Evolutionary conservation across 768 basidiomycete genomes (phyloP).

Genomic region (Inosperma sp.): DNA sequence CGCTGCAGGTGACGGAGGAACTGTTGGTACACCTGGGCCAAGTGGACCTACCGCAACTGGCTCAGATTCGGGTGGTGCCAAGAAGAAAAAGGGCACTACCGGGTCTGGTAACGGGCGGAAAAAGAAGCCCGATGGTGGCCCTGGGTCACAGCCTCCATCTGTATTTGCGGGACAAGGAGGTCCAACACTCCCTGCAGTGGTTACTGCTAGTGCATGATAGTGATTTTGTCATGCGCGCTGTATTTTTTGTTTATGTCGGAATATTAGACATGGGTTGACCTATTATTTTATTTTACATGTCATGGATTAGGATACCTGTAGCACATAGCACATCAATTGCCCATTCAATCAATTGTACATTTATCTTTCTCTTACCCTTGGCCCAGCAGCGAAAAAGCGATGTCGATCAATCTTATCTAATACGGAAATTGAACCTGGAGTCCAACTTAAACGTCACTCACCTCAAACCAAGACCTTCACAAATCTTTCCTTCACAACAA

Average conservation of each 20-base stretch:
- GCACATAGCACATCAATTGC: constrained; percentile 7
- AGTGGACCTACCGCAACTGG: constrained; percentile 1
- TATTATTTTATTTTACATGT: constrained; percentile 6
- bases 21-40: constrained; percentile 11
- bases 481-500: constrained; percentile 5
- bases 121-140: constrained; percentile 33
- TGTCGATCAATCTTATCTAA: too few species aligned
- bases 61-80: constrained; percentile 20
- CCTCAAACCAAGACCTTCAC: too few species aligned
- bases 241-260: neutral
- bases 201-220: constrained; percentile 28
- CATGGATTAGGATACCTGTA: constrained; percentile 3
- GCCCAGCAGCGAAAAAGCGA: too few species aligned
- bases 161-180: constrained; percentile 16
- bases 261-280: constrained; percentile 4
- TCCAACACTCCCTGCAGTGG: constrained; percentile 23
- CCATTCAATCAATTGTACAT: too few species aligned
- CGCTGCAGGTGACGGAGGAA: constrained; percentile 20
- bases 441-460: too few species aligned
- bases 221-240: neutral
- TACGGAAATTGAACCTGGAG: too few species aligned
- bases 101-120: constrained; percentile 45
- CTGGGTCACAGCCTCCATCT: constrained; percentile 6
- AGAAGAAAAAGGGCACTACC: constrained; percentile 42
- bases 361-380: too few species aligned